Base-by-base conservation (phyloP, 192 early-diverging fungal species). In the Entomortierella lignicola region DNA sequence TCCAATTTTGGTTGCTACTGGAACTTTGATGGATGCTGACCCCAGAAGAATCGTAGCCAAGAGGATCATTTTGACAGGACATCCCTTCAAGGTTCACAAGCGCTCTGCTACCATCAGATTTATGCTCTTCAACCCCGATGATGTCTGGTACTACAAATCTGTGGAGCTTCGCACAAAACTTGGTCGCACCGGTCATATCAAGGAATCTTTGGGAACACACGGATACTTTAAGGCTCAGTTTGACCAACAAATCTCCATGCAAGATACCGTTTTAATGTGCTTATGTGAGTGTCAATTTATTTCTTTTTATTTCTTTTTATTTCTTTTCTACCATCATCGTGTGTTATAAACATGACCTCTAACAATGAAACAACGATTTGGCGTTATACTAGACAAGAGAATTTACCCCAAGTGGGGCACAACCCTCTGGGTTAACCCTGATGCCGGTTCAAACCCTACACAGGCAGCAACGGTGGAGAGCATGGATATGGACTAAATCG, bases 371-470 rank as follows among this genome's bases (percentile, higher is more conserved):
- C 5, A 17, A 10, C 21, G 47, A 27, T 29, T 27, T 29, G 52
- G 7, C 34, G 20, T 52, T 43, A 44, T 21, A 5, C 57, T 58
- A 72, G 70, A 79, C 68, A 79, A 99, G 87, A 89, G 98, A 47
- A 89, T 97, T 48, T 98, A 94, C 80, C 98, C 98, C 64, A 97
- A 97, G 85, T 98, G 96, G 98, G 94, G 84, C 65, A 97, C 96
- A n/a, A 64, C 63, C 26, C 58, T 89, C 12, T 89, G 82, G 81
- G 57, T 79, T 57, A 79, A 79, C 63, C 75, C 75, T 18, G 55
- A 63, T 59, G 68, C 75, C 34, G 75, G 75, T 2, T 58, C 55
- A 48, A 30, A 30, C 5, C 37, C 56, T 15, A 39, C 62, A 17
- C 47, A 52, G 25, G 75, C 63, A 2, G 58, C 60, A 12, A 26